Base-by-base conservation (phyloP, 73 alveolate genomes). In the Blepharisma stoltei region DNA sequence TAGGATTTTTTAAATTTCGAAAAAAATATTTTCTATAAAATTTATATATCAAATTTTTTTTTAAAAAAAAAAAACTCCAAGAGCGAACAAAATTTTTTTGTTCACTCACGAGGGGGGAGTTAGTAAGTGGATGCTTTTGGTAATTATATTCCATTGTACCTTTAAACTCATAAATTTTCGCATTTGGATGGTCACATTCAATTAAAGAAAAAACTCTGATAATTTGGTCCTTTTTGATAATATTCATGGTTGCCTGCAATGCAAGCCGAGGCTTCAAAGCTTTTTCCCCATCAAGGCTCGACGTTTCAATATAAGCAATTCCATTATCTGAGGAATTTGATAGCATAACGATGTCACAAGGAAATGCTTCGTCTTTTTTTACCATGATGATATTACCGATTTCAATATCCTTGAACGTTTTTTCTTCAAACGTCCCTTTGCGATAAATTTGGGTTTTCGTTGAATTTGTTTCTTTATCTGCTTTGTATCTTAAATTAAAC, bases 251-350 rank as follows among this genome's bases (percentile, higher is more conserved):
- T 1, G 37, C 46, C 23, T n/a, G 38, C 11, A 60, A 67, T 5
- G 94, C 81, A 5, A 81, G 21, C 54, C 93, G 85, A 78, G 92
- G 83, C 86, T 97, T 97, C 41, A 95, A 81, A 73, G 93, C 94
- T 90, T 95, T 97, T 84, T 97, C 99, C 6, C 99, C 99, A 90
- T 97, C 99, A 53, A 97, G 89, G 70, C 94, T 78, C 0, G 96
- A 88, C 4, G 99, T 97, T 85, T 95, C 95, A 23, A 94, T 96
- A 84, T 82, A 95, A 71, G 97, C 92, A 21, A 88, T 87, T 18
- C 97, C 97, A 38, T 93, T 97, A n/a, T 88, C 96, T 38, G 81
- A 76, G 38, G 94, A 83, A 54, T 95, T 87, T 49, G 93, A 96
- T 6, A 97, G 83, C 38, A 96, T 84, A 43, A 95, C 86, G 82